Evolutionary conservation across 768 basidiomycete species (phyloP).

Genomic region (Leccinum boreale): DNA sequence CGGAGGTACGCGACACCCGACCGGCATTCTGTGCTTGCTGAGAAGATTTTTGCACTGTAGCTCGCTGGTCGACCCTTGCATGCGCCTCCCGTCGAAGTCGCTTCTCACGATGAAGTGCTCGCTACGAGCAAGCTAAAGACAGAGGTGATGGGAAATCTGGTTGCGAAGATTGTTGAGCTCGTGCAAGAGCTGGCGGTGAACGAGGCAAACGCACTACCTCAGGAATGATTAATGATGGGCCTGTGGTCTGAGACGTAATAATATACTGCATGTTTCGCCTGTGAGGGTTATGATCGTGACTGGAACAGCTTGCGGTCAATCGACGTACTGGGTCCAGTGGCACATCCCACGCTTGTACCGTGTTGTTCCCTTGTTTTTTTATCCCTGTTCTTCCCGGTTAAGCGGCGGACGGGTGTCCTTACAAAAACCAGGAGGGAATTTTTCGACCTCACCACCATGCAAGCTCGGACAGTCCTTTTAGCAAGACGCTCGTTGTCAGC

Average conservation of each 20-base stretch:
- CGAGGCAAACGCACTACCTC: background rate
- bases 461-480: conserved; percentile 21
- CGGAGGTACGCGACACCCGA: conserved; percentile 51
- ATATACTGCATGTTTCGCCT: background rate
- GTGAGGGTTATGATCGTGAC: no score
- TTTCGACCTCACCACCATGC: conserved; percentile 11
- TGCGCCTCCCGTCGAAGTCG: conserved; percentile 40
- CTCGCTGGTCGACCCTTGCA: conserved; percentile 55
- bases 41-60: conserved; percentile 33
- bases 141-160: conserved; percentile 66
- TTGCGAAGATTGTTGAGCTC: conserved; percentile 58
- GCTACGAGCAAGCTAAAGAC: conserved; percentile 62
- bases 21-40: background rate
- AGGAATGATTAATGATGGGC: no score
- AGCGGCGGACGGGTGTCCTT: conserved; percentile 22
- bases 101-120: conserved; percentile 82
- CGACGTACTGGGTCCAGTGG: background rate
- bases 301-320: background rate
- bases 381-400: conserved; percentile 15
- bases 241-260: conserved; percentile 1
- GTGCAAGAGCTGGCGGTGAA: conserved; percentile 19
- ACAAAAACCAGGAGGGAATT: conserved; percentile 15
- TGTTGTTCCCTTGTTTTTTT: conserved; percentile 9
- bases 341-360: conserved; percentile 25
- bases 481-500: conserved; percentile 26